A percentile compares a stretch with the other conserved stretches of the same genome.
Evolutionary conservation across 2,329 filamentous ascomycete genomes (phyloP).

Genomic region (Botrytis pseudocinerea): DNA sequence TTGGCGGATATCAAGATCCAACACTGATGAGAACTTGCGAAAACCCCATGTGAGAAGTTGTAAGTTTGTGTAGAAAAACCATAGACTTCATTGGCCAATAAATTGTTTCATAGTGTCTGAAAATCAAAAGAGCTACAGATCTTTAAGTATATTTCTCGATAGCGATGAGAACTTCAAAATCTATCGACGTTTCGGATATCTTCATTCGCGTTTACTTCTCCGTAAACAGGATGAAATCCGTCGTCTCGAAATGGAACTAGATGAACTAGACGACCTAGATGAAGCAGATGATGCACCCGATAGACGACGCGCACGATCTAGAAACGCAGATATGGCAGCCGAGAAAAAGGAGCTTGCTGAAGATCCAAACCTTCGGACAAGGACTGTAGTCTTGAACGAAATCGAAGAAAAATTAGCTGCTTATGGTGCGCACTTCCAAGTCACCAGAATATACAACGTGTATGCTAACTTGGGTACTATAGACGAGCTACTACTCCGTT

Average conservation of each 20-base stretch:
- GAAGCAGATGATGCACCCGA: constrained; percentile 6
- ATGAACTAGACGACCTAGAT: constrained; percentile 29
- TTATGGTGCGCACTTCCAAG: constrained; percentile 17
- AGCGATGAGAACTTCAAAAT: constrained; percentile 47
- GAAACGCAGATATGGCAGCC: constrained; percentile 20
- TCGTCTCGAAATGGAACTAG: constrained; percentile 30
- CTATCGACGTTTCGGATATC: constrained; percentile 46
- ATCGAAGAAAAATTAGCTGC: constrained; percentile 27
- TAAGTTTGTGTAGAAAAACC: background rate
- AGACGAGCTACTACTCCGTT: constrained; percentile 18
- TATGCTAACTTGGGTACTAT: background rate
- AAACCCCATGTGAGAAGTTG: constrained; percentile 10
- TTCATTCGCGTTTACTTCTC: constrained; percentile 44
- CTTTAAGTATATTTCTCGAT: constrained; percentile 44
- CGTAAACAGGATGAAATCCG: constrained; percentile 33
- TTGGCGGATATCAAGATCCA: background rate
- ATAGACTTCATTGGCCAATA: background rate
- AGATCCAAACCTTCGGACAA: background rate
- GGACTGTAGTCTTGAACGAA: constrained; percentile 25
- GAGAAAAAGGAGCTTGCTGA: constrained; percentile 8
- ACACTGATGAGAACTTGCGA: background rate
- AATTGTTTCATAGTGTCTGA: constrained; percentile 22
- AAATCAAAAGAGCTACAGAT: constrained; percentile 43
- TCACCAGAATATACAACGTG: background rate
- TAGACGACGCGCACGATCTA: constrained; percentile 13